These are phyloP conservation scores for Scolecobasidium constrictum DNA, from an alignment of 2,329 filamentous ascomycete species.

Conservation along the genomic window DNA sequence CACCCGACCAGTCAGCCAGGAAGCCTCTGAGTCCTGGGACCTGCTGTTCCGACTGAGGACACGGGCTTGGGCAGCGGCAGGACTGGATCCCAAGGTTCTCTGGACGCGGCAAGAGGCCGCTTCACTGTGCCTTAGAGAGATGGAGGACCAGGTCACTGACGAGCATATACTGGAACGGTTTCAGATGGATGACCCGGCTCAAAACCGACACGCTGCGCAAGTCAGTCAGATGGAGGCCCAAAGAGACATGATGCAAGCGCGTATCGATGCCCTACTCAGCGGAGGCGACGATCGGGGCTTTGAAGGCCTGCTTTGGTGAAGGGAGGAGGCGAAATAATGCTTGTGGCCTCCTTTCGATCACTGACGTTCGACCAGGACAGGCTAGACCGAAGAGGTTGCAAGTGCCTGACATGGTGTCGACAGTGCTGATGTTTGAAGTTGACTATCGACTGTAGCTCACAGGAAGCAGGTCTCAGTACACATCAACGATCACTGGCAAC, in stretches of 20 bases:
- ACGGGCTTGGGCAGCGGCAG: not conserved
- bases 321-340: not conserved
- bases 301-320: not conserved
- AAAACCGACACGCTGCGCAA: not conserved
- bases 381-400: too few species aligned
- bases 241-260: not conserved
- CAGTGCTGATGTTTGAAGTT: too few species aligned
- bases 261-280: not conserved
- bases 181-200: not conserved
- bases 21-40: not conserved
- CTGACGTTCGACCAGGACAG: too few species aligned
- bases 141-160: not conserved
- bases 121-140: not conserved
- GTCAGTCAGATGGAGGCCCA: not conserved
- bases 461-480: too few species aligned
- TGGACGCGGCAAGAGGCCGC: not conserved
- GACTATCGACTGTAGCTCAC: too few species aligned
- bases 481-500: too few species aligned
- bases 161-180: not conserved
- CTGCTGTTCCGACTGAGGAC: not conserved
- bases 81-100: not conserved
- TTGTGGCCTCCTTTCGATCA: not conserved
- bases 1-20: not conserved
- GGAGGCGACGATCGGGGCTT: not conserved
- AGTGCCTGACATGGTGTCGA: too few species aligned